These are phyloP conservation scores for Tephrocybe sp. DNA, from an alignment of 768 basidiomycete genomes.

Conservation along the genomic window DNA sequence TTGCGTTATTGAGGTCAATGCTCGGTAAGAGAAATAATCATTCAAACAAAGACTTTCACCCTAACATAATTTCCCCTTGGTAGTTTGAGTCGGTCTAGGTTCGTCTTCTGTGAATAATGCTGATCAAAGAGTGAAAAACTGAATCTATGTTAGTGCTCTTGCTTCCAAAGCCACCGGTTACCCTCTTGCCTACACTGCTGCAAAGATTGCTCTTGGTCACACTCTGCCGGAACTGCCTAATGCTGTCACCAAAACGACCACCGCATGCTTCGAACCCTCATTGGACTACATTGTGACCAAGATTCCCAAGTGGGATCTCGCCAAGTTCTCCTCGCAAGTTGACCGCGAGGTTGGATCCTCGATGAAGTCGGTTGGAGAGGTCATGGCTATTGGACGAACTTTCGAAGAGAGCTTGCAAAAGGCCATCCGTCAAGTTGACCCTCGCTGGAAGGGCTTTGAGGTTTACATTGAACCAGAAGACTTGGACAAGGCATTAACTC, in stretches of 20 bases:
- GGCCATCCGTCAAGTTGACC: conserved; percentile 96
- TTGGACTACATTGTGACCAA: conserved; percentile 99
- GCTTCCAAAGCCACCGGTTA: conserved; percentile 99
- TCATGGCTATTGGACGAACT: conserved; percentile 99
- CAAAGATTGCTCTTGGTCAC: conserved; percentile 96
- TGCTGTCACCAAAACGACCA: conserved; percentile 98
- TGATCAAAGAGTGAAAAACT: background rate
- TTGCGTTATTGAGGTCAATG: conserved; percentile 98
- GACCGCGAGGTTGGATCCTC: conserved; percentile 93
- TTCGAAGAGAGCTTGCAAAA: conserved; percentile 99
- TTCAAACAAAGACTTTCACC: background rate
- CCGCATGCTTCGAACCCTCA: conserved; percentile 98
- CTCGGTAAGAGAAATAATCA: conserved; percentile 53
- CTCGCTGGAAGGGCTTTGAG: conserved; percentile 95
- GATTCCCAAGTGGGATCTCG: conserved; percentile 99
- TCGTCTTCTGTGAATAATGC: conserved; percentile 15
- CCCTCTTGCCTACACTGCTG: conserved; percentile 97
- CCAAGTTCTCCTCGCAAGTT: conserved; percentile 94
- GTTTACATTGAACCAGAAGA: conserved; percentile 89
- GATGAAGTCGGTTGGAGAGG: conserved; percentile 99
- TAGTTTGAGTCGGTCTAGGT: conserved; percentile 81
- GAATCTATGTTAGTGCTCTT: conserved; percentile 58
- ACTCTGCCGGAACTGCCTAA: conserved; percentile 98
- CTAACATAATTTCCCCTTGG: conserved; percentile 5
- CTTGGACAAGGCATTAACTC: conserved; percentile 71